These are phyloP conservation scores for Mortierella sp. DNA, from an alignment of 371 early-diverging fungal species.

Conservation along the genomic window DNA sequence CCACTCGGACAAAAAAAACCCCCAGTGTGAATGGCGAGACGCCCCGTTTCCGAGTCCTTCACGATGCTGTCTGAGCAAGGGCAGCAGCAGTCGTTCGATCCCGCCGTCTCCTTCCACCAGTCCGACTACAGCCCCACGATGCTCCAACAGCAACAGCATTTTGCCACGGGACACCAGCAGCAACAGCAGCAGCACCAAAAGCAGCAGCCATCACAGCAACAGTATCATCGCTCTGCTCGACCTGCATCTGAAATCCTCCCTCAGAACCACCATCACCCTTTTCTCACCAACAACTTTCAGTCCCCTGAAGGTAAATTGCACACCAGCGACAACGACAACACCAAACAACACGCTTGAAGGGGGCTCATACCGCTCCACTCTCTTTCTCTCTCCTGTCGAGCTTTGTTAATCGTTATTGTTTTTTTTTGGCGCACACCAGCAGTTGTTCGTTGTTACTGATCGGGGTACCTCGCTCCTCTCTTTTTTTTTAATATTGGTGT, in stretches of 20 bases:
- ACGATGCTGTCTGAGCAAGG: constrained; percentile 55
- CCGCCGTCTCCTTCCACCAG: constrained; percentile 37
- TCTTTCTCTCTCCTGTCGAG: background rate
- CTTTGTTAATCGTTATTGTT: background rate
- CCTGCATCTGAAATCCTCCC: constrained; percentile 54
- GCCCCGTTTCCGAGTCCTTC: constrained; percentile 54
- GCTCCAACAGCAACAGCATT: constrained; percentile 48
- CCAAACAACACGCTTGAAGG: background rate
- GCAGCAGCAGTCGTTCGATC: constrained; percentile 52
- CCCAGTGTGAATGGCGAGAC: constrained; percentile 49
- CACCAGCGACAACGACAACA: background rate
- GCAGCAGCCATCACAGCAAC: constrained; percentile 31
- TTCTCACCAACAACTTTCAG: constrained; percentile 44
- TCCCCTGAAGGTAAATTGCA: constrained; percentile 50
- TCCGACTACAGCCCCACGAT: constrained; percentile 47
- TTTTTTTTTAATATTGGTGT: background rate
- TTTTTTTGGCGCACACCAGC: background rate
- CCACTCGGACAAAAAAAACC: background rate
- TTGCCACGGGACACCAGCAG: constrained; percentile 24
- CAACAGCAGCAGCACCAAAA: constrained; percentile 45
- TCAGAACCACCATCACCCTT: constrained; percentile 43
- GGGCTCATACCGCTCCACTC: background rate
- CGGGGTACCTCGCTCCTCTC: constrained; percentile 9
- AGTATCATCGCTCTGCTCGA: constrained; percentile 41
- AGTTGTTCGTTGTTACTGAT: constrained; percentile 3